Evolutionary conservation across 2,329 filamentous ascomycete species (phyloP), one percentile per base, ranked within the genome.

Genomic region (Fusarium newnesense): DNA sequence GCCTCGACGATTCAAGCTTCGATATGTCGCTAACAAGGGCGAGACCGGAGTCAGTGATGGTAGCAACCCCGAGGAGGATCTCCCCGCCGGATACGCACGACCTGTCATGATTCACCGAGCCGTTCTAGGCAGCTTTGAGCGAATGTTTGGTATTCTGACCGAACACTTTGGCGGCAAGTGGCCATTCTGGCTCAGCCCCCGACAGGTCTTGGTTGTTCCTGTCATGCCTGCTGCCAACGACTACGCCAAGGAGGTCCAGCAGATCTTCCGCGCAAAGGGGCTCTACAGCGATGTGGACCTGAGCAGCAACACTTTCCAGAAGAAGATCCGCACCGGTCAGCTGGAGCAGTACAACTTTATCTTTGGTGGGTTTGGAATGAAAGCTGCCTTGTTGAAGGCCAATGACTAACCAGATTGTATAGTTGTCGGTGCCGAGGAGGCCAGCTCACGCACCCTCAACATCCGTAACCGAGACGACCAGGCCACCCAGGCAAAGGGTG

Each of bases 101-200:
- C 94, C 94, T 24, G 94, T 96, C 80, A 95, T 96, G 90, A 93
- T 96, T 68, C 94, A 96, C 83, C 92, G 94, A 76, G 94, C 94
- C 71, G 93, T 96, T 74, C 88, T 90, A 77, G 92, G 93, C 81
- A 88, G 92, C 82, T 88, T 95, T 80, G 87, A 89, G 82, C 84
- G 87, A 64, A 89, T 89, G 83, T 87, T 93, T 79, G 94, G 90
- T 74, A 94, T 96, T 74, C 86, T 96, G 69, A 93, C 90, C 50
- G 94, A 96, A 86, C 94, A 96, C 83, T 96, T 94, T 80, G 93
- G 88, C 61, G 94, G 94, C 77, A 95, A 95, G 85, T 96, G 94
- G 94, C 94, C 94, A 3, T 94, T 96, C 87, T 96, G 94, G 94
- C 85, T 96, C 70, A 94, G 91, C 76, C 94, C 93, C n/a, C 89